Evolutionary conservation across 2,329 filamentous ascomycete genomes (phyloP).

Genomic region (Tolypocladium amazonense): DNA sequence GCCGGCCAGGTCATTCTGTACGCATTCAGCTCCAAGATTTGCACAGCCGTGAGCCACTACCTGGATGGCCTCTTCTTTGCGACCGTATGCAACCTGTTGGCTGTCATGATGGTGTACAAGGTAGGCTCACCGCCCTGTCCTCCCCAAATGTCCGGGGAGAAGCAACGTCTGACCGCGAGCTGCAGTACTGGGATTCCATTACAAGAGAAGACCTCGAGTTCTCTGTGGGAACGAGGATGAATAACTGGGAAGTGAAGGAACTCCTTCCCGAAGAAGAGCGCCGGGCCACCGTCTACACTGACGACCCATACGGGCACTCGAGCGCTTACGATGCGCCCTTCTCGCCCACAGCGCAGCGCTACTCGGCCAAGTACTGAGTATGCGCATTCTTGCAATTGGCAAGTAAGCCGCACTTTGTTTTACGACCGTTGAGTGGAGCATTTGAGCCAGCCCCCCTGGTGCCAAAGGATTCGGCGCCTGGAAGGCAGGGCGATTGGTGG

Average conservation of each 20-base stretch:
- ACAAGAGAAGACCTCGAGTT: constrained; percentile 98
- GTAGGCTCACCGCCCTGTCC: constrained; percentile 24
- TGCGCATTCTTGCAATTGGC: not conserved
- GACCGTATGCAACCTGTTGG: constrained; percentile 84
- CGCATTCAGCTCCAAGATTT: constrained; percentile 77
- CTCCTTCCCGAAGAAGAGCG: constrained; percentile 72
- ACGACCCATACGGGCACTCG: constrained; percentile 52
- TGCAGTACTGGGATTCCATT: constrained; percentile 96
- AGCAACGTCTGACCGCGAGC: constrained; percentile 4
- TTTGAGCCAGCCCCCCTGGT: not conserved
- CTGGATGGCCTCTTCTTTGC: constrained; percentile 91
- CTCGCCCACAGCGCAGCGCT: constrained; percentile 31
- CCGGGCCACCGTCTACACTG: constrained; percentile 59
- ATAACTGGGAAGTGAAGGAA: constrained; percentile 98
- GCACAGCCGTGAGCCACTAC: constrained; percentile 77
- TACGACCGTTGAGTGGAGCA: not conserved
- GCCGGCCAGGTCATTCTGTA: constrained; percentile 89
- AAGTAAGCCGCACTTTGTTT: not conserved
- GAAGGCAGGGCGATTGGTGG: not conserved
- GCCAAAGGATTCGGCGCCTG: not conserved
- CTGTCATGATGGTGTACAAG: constrained; percentile 99
- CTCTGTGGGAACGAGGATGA: constrained; percentile 86
- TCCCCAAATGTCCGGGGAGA: constrained; percentile 8
- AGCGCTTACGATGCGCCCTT: constrained; percentile 42
- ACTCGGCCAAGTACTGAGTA: constrained; percentile 34